A percentile compares a stretch with the other conserved stretches of the same genome.
Evolutionary conservation across 139 green algal genomes (phyloP).

Genomic region (Chlorella sorokiniana): DNA sequence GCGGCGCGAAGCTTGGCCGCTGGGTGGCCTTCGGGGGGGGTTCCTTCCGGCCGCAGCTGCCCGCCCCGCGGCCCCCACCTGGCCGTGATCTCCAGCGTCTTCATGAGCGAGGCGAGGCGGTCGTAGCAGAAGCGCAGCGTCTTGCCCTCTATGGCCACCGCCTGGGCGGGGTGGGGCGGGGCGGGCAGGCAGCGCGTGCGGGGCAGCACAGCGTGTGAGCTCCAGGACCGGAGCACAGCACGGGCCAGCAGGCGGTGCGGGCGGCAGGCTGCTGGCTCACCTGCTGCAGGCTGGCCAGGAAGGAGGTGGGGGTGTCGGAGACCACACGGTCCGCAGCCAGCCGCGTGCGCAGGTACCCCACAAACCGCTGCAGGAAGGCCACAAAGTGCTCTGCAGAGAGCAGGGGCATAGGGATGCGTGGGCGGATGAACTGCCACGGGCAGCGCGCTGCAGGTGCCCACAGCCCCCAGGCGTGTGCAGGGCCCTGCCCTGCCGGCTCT

Average conservation of each 20-base stretch:
- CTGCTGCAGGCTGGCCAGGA: conserved; percentile 76
- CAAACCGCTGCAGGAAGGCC: conserved; percentile 92
- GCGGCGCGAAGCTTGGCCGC: too few relatives aligned
- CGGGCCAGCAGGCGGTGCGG: background rate
- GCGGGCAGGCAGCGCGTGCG: background rate
- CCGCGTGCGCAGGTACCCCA: conserved; percentile 81
- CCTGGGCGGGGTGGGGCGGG: background rate
- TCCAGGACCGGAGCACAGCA: background rate
- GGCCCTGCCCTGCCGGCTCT: background rate
- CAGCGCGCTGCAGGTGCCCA: background rate
- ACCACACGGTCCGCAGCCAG: conserved; percentile 70
- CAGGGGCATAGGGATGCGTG: background rate
- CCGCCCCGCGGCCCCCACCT: too few relatives aligned
- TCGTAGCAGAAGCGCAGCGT: conserved; percentile 97
- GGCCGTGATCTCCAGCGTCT: conserved; percentile 93
- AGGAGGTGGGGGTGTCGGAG: conserved; percentile 77
- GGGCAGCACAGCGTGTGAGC: background rate
- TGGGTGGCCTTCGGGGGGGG: too few relatives aligned
- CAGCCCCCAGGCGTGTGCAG: background rate
- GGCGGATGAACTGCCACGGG: background rate
- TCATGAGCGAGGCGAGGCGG: conserved; percentile 89
- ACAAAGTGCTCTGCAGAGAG: conserved; percentile 92
- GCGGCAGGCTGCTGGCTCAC: conserved; percentile 34
- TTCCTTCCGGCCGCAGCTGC: too few relatives aligned
- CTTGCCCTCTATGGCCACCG: conserved; percentile 51